Base-by-base conservation (phyloP, 1,284 basidiomycete genomes). In the Cystobasidium slooffiae region DNA sequence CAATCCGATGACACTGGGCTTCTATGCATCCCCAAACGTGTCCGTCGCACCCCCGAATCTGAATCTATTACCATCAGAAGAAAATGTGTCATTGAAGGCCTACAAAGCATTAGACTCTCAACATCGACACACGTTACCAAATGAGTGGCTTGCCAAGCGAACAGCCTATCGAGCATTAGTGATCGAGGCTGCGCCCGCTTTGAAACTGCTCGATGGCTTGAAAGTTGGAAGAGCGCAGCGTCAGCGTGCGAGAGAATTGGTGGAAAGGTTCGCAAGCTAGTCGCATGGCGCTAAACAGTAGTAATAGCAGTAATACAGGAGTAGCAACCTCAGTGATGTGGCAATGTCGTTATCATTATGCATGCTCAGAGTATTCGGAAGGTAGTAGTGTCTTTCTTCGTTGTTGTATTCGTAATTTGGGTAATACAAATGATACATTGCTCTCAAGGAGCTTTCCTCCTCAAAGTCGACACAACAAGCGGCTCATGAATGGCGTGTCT, bases 1-100 rank as follows among this genome's bases (percentile, higher is more conserved):
- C 92, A 97, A 97, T 81, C 94, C 94, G 65, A 91, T 91, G 77
- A 96, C 93, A 37, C 87, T 95, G n/a, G 91, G 91, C 6, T 95
- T 93, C 89, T 97, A 97, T 83, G 86, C 96, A 31, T 77, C 75
- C 1, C 76, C 75, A 0, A 66, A 72, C 68, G 9, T 31, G 31
- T 65, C 18, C 18, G 20, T 44, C 6, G 64, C 49, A 22, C 73
- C 64, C 1, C 49, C 52, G 4, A 59, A 59, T 39, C 20, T 44
- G 47, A 24, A 55, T 24, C 58, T 70, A 1, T 18, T 75, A 3
- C 41, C 62, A 12, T n/a, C 43, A n/a, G 20, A 59, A 59, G 20
- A 62, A 0, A 69, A 66, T 24, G n/a, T 64, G 5, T 49, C 62
- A n/a, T 59, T 69, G 12, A 55, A 75, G 37, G 66, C 76, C 20